Conservation (phyloP, 192 early-diverging fungal genomes). For the Lobosporangium transversale region DNA sequence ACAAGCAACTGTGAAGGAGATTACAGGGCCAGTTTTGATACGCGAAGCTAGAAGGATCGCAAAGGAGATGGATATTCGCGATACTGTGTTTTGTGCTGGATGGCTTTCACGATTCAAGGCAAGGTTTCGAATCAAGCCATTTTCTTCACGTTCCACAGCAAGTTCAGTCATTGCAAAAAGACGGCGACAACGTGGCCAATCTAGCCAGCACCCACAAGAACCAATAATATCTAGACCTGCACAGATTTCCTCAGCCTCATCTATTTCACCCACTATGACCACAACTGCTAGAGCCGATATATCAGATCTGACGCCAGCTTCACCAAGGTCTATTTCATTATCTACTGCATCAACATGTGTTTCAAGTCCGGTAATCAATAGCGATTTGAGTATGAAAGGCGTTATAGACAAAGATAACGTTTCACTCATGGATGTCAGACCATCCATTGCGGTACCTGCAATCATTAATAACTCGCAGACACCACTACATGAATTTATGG, state of each 20-base stretch:
- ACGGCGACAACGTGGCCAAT: background rate
- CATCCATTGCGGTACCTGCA: constrained; percentile 24
- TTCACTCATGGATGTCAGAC: constrained; percentile 4
- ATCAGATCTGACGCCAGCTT: background rate
- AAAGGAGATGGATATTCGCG: constrained; percentile 31
- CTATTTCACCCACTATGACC: background rate
- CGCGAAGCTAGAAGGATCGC: constrained; percentile 34
- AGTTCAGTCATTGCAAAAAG: background rate
- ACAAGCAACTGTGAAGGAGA: background rate
- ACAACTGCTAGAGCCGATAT: too few relatives aligned
- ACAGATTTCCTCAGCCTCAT: background rate
- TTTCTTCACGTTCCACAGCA: background rate
- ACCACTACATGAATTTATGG: constrained; percentile 13
- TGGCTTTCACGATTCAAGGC: constrained; percentile 46
- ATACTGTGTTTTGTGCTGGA: constrained; percentile 42
- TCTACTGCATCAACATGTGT: background rate
- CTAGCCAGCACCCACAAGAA: background rate
- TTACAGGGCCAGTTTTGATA: constrained; percentile 27
- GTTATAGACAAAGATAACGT: background rate
- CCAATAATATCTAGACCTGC: too few relatives aligned
- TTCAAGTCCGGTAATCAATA: background rate
- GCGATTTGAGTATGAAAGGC: background rate
- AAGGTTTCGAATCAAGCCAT: constrained; percentile 20
- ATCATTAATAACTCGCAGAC: constrained; percentile 21
- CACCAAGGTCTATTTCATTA: background rate